Evolutionary conservation across 2,329 filamentous ascomycete species (phyloP).

Genomic region (Knufia fluminis): DNA sequence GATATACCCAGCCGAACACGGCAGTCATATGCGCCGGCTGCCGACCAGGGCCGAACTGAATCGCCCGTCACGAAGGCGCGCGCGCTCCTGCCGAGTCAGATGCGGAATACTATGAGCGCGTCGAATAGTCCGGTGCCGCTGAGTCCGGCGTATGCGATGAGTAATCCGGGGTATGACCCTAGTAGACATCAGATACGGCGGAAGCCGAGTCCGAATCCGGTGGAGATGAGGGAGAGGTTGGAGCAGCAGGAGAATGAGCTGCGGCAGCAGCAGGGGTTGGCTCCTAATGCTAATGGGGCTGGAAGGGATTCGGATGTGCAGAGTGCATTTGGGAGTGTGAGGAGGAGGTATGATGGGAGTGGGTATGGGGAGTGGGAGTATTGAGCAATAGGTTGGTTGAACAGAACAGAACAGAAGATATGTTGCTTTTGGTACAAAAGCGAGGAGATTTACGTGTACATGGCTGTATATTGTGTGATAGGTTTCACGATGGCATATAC

Average conservation of each 20-base stretch:
- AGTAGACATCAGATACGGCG: constrained; percentile 6
- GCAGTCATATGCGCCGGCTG: neutral
- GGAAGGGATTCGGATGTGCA: constrained; percentile 20
- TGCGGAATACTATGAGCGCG: constrained; percentile 19
- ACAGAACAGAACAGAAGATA: too few species aligned
- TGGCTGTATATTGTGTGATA: too few species aligned
- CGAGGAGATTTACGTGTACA: too few species aligned
- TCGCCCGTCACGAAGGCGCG: constrained; percentile 18
- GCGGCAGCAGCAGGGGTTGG: constrained; percentile 24
- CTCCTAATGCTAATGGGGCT: constrained; percentile 16
- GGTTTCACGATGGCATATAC: too few species aligned
- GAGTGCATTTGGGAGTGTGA: constrained; percentile 22
- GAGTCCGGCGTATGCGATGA: constrained; percentile 5
- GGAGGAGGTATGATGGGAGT: constrained; percentile 26
- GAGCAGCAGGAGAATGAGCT: neutral
- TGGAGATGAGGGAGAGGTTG: neutral
- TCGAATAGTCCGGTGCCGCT: constrained; percentile 3
- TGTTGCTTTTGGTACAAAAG: too few species aligned
- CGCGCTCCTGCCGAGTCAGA: constrained; percentile 28
- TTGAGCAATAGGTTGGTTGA: too few species aligned
- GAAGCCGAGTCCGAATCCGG: constrained; percentile 13
- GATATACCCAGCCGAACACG: constrained; percentile 14
- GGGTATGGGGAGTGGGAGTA: constrained; percentile 14
- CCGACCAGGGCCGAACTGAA: neutral
- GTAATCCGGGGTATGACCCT: neutral